Conservation (phyloP, 345 rosid species). For the Pugionium cornutum region DNA sequence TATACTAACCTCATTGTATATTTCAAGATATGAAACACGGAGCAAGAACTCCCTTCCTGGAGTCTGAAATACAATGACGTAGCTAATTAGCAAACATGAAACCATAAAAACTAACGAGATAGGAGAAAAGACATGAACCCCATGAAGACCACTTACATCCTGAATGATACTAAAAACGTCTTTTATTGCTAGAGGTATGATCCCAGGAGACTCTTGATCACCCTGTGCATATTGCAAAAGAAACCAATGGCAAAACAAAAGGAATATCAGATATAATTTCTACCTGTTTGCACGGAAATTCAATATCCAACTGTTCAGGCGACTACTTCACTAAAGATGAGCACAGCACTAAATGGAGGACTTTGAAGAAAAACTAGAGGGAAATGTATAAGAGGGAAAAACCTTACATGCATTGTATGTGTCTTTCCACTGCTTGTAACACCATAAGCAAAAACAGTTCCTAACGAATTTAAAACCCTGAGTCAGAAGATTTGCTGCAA, state of each 20-base stretch:
- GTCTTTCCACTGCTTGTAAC: conserved; percentile 99
- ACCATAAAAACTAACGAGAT: not conserved
- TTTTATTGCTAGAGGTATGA: conserved; percentile 96
- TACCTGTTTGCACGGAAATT: not conserved
- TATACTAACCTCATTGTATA: conserved; percentile 88
- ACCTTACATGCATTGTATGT: conserved; percentile 96
- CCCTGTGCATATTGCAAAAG: conserved; percentile 60
- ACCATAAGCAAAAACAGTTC: conserved; percentile 98
- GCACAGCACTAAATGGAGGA: conserved; percentile 1
- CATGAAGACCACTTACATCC: conserved; percentile 63
- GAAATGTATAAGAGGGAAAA: not conserved
- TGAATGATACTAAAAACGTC: conserved; percentile 98
- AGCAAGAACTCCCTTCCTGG: conserved; percentile 98
- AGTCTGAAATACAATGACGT: conserved; percentile 58
- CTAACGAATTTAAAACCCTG: conserved; percentile 43
- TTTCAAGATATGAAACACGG: conserved; percentile 98
- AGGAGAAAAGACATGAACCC: conserved; percentile 16
- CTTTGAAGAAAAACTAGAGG: conserved; percentile 5
- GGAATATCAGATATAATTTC: conserved; percentile 7
- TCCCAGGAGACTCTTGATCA: conserved; percentile 92
- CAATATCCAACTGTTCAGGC: conserved; percentile 4
- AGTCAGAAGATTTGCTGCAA: conserved; percentile 15
- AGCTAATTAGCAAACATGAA: conserved; percentile 20
- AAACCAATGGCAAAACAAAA: conserved; percentile 15
- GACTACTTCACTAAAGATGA: conserved; percentile 21